Base-by-base conservation (phyloP, 495 filamentous ascomycete species). In the Xylaria nigripes region DNA sequence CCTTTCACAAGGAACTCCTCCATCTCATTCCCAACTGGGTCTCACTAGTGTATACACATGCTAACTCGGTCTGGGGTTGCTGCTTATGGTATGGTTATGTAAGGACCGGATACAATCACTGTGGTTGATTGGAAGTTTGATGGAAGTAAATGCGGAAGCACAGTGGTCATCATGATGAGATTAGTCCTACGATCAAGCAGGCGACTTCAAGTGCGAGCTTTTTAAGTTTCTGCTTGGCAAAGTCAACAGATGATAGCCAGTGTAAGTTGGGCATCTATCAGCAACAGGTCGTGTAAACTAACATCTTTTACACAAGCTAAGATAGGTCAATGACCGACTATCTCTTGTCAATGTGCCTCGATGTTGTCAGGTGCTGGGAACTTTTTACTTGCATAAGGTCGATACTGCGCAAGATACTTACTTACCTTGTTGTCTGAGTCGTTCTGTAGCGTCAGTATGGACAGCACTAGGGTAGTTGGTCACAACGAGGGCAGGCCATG, bases 11-110 rank as follows among this genome's bases (percentile, higher is more conserved):
- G 46, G 9, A 18, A 44, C 40, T 13, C 16, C 15, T 34, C 27
- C 16, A 21, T 40, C 24, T 25, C 25, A 34, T 34, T 25, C 22
- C 21, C n/a, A 40, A 34, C 34, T 18, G 16, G 34, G 45, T 18
- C 12, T 45, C 34, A 21, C 45, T 23, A 30, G 27, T 30, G 27
- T 30, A 30, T 36, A 42, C 45, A 6, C 29, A 10, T 41, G 24
- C 15, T 51, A 15, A 44, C 40, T 23, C 22, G 24, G 24, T 16
- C 0, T 27, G 3, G 23, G 12, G 23, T 36, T 34, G 46, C 30
- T 46, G 27, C 23, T 42, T 32, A 42, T 48, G 44, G 32, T 38
- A 25, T 48, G 32, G 23, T 48, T 23, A 47, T 54, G 44, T 45
- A 54, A 36, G 23, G 43, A 23, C 44, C 16, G 2, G 9, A 23